Evolutionary conservation across 106 monocot genomes (phyloP), one percentile per base, ranked within the genome.

Genomic region (Dendrobium chrysotoxum): DNA sequence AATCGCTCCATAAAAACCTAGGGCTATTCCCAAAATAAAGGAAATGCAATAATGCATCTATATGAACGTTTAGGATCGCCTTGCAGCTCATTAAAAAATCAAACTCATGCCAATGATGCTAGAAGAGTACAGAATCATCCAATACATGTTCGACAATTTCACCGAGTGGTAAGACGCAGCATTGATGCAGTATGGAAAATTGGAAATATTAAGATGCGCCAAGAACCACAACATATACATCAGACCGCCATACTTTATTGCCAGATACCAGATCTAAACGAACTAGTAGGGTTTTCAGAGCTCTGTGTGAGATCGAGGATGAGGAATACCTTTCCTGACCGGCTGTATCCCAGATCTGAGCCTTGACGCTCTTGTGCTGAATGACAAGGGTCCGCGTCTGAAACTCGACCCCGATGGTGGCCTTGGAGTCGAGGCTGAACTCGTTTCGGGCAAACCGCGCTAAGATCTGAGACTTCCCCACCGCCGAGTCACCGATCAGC

Each of bases 281-380:
- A 50, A 50, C 50, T 50, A 13, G 50, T 3, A 50, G 13, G 50
- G 50, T 12, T 50, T 50, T 50, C 50, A 50, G 13, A 50, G 13
- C 16, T 50, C 11, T 50, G 50, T 50, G 21, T 10, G 46, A 46
- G 47, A 45, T 25, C 40, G 74, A 35, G 40, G n/a, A 42, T 74
- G 77, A 53, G 28, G 8, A 78, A 42, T 80, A 92, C 88, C 92
- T 88, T 72, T 93, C 92, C 76, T 93, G 92, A 54, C 92, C 92
- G 35, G 92, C 92, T 35, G 92, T 93, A 77, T 93, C 92, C 92
- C 92, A 93, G 88, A 93, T 93, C 92, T 93, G 92, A 41, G 92
- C 92, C 83, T 93, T 93, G 71, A 90, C 88, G 77, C 83, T 88
- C 90, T 88, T 90, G 76, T 90, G 85, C 39, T 85, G 68, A 65